Evolutionary conservation across 2,329 filamentous ascomycete species (phyloP), one percentile per base, ranked within the genome.

Genomic region (Teratosphaeria zuluensis): DNA sequence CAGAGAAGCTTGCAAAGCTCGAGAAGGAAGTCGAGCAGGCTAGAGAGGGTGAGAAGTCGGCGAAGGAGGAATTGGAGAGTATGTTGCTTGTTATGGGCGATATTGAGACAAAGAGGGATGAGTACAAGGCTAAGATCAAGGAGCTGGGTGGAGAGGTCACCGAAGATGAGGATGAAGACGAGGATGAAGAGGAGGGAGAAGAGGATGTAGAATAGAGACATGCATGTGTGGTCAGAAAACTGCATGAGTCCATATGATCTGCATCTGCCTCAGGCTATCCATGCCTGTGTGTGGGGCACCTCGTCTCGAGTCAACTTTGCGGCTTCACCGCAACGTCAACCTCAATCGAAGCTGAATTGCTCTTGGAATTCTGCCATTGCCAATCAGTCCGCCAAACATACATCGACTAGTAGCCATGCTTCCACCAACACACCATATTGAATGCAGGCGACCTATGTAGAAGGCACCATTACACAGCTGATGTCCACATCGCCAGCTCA

Each of bases 31-130:
- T 58, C 9, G 21, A 51, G 30, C 51, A 51, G 51, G 59, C 63
- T 51, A 69, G 73, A 31, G 67, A 70, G 38, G 67, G 63, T 3
- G 68, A 71, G 56, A 73, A 74, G 61, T 73, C 73, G 62, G 77
- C 77, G 56, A 72, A 75, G 63, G 74, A 74, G 55, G 77, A 79
- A 63, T 59, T 81, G 38, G 77, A 80, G 59, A 76, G 78, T 61
- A 64, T 79, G 61, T 75, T 81, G 59, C 76, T 80, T 55, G 68
- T 77, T 3, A 72, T 78, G 32, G 73, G 75, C 3, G 77, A 79
- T 59, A 68, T 80, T 28, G 75, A 79, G 66, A 73, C 77, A 59
- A 78, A 78, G 62, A 58, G 64, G 55, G 66, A 67, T 54, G 63
- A 58, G 55, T 70, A 66, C 46, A 63, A 58, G 54, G 62, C 53